These are phyloP conservation scores for Spencermartinsiella europaea DNA, from an alignment of 805 yeast species.

Conservation along the genomic window DNA sequence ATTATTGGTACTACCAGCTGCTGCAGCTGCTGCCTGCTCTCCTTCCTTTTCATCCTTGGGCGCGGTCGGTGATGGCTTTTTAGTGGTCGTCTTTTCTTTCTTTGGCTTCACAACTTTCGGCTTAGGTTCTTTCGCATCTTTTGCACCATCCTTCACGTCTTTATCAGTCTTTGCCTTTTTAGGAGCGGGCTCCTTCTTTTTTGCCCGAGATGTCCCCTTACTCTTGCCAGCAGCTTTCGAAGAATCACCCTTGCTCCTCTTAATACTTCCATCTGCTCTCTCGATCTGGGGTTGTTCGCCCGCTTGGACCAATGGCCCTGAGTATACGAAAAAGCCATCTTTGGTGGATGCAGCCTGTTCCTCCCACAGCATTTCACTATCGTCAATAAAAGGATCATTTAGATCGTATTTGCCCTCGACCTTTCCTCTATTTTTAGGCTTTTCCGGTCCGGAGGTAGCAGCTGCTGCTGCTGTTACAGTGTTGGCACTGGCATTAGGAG, in stretches of 20 bases:
- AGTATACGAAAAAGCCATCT: constrained; percentile 93
- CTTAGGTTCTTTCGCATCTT: not conserved
- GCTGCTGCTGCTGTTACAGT: constrained; percentile 10
- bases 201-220: constrained; percentile 3
- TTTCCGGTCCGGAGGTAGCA: constrained; percentile 29
- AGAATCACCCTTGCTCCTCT: constrained; percentile 16
- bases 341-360: constrained; percentile 88
- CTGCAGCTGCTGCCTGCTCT: not conserved
- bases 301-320: constrained; percentile 68
- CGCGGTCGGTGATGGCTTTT: not conserved
- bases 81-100: not conserved
- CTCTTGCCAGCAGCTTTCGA: constrained; percentile 7
- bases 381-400: constrained; percentile 95
- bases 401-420: constrained; percentile 87
- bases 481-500: constrained; percentile 9
- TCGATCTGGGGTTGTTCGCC: constrained; percentile 40
- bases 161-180: constrained; percentile 3
- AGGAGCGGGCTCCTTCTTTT: constrained; percentile 7
- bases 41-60: constrained; percentile 2
- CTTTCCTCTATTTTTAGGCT: constrained; percentile 52
- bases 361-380: constrained; percentile 85
- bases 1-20: constrained; percentile 1
- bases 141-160: constrained; percentile 3
- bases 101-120: not conserved
- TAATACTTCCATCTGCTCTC: constrained; percentile 41